Evolutionary conservation across 257 asterid species (phyloP).

Genomic region (Penstemon newberryi): DNA sequence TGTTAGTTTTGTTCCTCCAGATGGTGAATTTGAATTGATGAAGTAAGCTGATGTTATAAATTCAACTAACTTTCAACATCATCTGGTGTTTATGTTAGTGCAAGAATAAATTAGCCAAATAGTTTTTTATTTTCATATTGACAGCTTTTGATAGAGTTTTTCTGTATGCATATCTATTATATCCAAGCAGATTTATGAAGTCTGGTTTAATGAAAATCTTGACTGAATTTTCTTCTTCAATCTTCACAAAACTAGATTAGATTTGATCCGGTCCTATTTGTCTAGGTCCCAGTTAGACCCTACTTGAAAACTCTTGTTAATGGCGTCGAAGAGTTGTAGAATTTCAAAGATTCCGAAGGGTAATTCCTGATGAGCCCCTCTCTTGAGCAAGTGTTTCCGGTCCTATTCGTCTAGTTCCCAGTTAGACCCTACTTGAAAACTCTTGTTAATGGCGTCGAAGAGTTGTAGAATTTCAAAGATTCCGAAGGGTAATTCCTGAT

Average conservation of each 20-base stretch:
- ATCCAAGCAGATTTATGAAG: constrained; percentile 3
- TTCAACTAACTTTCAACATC: neutral
- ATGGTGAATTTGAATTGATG: constrained; percentile 99
- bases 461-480: neutral
- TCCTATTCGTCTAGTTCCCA: constrained; percentile 9
- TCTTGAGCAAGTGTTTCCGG: neutral
- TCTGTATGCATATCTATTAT: no score
- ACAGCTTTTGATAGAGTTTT: no score
- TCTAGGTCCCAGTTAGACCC: constrained; percentile 6
- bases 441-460: constrained; percentile 3
- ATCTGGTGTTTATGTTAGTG: neutral
- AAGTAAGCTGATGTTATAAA: constrained; percentile 63
- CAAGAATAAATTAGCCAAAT: constrained; percentile 1
- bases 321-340: neutral
- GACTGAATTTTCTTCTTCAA: neutral
- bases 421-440: constrained; percentile 3
- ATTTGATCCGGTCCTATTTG: neutral
- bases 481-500: constrained; percentile 10
- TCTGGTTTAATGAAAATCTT: constrained; percentile 21
- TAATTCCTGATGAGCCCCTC: neutral
- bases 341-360: constrained; percentile 1
- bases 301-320: constrained; percentile 6
- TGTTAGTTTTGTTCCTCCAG: constrained; percentile 99
- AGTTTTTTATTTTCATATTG: constrained; percentile 9
- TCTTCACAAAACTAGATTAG: neutral